A percentile compares a stretch with the other conserved stretches of the same genome.
Evolutionary conservation across 768 basidiomycete species (phyloP).

Genomic region (Thelephora aurantiotincta): DNA sequence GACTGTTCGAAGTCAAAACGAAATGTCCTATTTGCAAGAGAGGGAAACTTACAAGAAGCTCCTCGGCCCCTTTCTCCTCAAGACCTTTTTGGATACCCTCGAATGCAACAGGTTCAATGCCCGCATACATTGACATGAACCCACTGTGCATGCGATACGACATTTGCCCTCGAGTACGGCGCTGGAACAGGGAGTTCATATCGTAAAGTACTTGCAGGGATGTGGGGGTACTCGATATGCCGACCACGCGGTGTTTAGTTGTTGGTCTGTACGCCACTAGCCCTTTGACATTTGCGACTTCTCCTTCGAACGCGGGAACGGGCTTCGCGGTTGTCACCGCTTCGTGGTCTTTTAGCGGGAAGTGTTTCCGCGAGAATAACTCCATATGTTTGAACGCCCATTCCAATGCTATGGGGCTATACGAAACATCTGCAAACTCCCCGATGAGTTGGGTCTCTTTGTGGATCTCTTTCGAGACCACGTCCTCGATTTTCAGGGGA

Average conservation of each 20-base stretch:
- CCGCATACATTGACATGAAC: slow-evolving; percentile 38
- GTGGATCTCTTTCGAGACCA: slow-evolving; percentile 23
- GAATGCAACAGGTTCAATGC: slow-evolving; percentile 21
- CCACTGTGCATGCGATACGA: slow-evolving; percentile 30
- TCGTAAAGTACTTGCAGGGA: slow-evolving; percentile 32
- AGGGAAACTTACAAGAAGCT: slow-evolving; percentile 21
- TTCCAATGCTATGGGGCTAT: slow-evolving; percentile 27
- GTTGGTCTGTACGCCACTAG: slow-evolving; percentile 31
- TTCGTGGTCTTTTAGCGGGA: slow-evolving; percentile 36
- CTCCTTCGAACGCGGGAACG: slow-evolving; percentile 26
- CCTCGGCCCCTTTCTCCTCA: slow-evolving; percentile 17
- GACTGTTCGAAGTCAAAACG: too few relatives aligned
- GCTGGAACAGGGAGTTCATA: slow-evolving; percentile 11
- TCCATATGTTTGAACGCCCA: slow-evolving; percentile 28
- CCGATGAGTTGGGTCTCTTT: slow-evolving; percentile 31
- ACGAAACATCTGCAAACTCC: slow-evolving; percentile 41
- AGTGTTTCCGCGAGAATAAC: slow-evolving; percentile 24
- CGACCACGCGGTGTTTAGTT: slow-evolving; percentile 33
- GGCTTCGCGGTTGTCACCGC: slow-evolving; percentile 21
- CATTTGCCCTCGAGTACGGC: slow-evolving; percentile 21
- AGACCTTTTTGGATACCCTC: slow-evolving; percentile 26
- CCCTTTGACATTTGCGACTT: slow-evolving; percentile 28
- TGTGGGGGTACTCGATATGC: slow-evolving; percentile 35
- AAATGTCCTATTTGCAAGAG: background rate
- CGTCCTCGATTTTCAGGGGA: slow-evolving; percentile 25